Conservation (phyloP, 2,329 filamentous ascomycete species). For the Aspergillus viridinutans region DNA sequence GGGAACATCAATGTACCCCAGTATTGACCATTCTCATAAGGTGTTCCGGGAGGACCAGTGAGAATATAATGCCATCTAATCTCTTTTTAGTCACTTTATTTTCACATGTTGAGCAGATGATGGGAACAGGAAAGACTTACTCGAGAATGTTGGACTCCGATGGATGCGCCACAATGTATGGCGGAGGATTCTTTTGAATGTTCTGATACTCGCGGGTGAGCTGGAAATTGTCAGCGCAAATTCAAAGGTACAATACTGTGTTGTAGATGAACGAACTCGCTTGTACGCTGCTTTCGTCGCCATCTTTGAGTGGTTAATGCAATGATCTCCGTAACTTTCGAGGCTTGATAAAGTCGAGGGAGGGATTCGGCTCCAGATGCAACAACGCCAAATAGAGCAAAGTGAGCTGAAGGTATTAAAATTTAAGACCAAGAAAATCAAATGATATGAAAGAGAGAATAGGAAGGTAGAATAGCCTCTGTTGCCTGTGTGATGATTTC, state of each 20-base stretch:
- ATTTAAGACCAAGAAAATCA: not conserved
- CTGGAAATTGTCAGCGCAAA: conserved; percentile 28
- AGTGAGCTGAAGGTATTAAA: not conserved
- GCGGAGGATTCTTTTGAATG: conserved; percentile 72
- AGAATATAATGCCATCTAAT: conserved; percentile 88
- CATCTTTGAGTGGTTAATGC: conserved; percentile 45
- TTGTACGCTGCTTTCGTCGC: conserved; percentile 70
- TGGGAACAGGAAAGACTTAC: conserved; percentile 44
- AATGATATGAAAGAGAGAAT: not conserved
- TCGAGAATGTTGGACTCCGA: conserved; percentile 90
- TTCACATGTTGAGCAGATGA: not conserved
- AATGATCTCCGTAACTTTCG: not conserved
- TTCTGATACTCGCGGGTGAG: conserved; percentile 62
- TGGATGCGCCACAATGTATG: conserved; percentile 83
- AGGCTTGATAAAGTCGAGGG: not conserved
- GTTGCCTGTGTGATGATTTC: not conserved
- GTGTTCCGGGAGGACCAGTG: conserved; percentile 88
- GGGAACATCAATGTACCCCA: conserved; percentile 97
- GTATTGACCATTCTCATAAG: conserved; percentile 92
- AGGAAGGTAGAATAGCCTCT: not conserved
- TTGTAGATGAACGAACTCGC: conserved; percentile 50
- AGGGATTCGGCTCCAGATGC: not conserved
- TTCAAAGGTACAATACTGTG: not conserved
- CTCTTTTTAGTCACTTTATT: conserved; percentile 12
- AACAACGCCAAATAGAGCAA: not conserved